A percentile compares a stretch with the other conserved stretches of the same genome.
These are phyloP conservation scores for Trypanosoma mega DNA, from an alignment of 208 protist species.

Conservation along the genomic window DNA sequence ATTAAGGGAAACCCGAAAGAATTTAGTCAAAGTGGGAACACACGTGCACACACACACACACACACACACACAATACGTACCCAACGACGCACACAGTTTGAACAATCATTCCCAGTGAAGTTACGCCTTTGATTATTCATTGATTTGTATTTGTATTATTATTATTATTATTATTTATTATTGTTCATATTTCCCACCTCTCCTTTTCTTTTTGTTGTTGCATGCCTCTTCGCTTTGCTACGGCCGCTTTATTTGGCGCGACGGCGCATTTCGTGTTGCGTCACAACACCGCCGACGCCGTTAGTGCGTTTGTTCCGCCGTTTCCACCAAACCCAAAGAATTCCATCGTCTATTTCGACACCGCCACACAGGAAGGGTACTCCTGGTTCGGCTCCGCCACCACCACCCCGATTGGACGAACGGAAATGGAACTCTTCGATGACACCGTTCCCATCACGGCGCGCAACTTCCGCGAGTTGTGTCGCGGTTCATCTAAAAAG, in stretches of 20 bases:
- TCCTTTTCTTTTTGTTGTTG: not conserved
- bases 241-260: constrained; percentile 42
- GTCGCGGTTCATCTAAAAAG: constrained; percentile 43
- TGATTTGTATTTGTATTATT: too few relatives aligned
- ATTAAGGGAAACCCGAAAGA: too few relatives aligned
- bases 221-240: constrained; percentile 55
- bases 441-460: constrained; percentile 93
- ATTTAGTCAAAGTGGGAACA: too few relatives aligned
- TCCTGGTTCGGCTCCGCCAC: constrained; percentile 53
- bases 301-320: constrained; percentile 47
- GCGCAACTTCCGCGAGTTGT: constrained; percentile 87
- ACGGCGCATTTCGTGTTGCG: constrained; percentile 29
- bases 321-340: constrained; percentile 68
- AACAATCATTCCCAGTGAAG: too few relatives aligned
- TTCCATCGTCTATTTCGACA: constrained; percentile 85
- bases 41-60: too few relatives aligned
- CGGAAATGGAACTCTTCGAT: constrained; percentile 95
- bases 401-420: constrained; percentile 67
- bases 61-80: not conserved
- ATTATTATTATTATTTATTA: too few relatives aligned
- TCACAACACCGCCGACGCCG: constrained; percentile 24
- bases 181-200: too few relatives aligned
- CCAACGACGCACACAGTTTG: too few relatives aligned
- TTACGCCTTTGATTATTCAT: too few relatives aligned
- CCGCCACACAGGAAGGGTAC: constrained; percentile 37